These are phyloP conservation scores for Alternaria arborescens DNA, from an alignment of 2,329 filamentous ascomycete genomes.

Conservation along the genomic window DNA sequence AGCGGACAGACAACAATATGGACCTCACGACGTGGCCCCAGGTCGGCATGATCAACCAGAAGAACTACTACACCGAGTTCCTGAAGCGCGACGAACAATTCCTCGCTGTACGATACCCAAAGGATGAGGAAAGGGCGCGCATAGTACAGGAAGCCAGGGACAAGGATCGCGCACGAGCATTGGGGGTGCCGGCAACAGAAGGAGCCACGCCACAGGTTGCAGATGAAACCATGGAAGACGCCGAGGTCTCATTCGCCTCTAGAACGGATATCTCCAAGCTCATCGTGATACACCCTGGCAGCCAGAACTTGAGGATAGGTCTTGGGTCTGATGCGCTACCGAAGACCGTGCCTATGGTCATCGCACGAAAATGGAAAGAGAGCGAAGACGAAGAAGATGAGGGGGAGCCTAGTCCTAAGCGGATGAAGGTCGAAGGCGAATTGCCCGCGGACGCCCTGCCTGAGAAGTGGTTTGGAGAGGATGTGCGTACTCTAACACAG, in stretches of 20 bases:
- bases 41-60: conserved; percentile 94
- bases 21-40: conserved; percentile 94
- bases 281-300: conserved; percentile 94
- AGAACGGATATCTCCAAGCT: conserved; percentile 80
- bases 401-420: conserved; percentile 77
- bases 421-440: conserved; percentile 68
- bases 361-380: conserved; percentile 78
- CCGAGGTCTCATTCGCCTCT: conserved; percentile 36
- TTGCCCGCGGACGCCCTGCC: conserved; percentile 67
- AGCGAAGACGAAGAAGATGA: conserved; percentile 86
- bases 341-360: conserved; percentile 91
- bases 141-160: conserved; percentile 89
- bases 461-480: conserved; percentile 88
- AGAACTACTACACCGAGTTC: conserved; percentile 95
- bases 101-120: conserved; percentile 84
- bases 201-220: conserved; percentile 33
- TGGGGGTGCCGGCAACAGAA: conserved; percentile 64
- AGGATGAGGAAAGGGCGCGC: conserved; percentile 83
- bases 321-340: conserved; percentile 95
- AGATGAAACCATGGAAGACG: conserved; percentile 45
- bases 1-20: conserved; percentile 98
- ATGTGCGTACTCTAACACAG: conserved; percentile 58
- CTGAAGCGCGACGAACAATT: conserved; percentile 98
- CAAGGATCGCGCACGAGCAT: conserved; percentile 82
- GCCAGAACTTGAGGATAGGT: conserved; percentile 92